Conservation (phyloP, 1,139 yeast species). For the Sugiyamaella castrensis region DNA sequence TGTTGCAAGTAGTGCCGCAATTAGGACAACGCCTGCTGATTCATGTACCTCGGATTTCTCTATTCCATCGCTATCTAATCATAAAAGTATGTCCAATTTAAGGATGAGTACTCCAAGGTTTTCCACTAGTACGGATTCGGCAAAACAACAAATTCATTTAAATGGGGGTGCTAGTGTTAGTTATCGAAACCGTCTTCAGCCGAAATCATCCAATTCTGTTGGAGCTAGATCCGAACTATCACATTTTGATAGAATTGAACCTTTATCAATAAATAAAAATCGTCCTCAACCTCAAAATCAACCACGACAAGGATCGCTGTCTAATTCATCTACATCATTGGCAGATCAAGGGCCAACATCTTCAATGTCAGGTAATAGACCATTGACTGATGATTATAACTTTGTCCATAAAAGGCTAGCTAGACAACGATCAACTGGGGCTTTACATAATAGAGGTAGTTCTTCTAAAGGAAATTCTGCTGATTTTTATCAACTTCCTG, state of each 20-base stretch:
- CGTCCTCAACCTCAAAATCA: too few relatives aligned
- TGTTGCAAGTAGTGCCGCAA: too few relatives aligned
- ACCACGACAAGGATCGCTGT: too few relatives aligned
- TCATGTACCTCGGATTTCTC: too few relatives aligned
- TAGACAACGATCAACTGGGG: slow-evolving; percentile 15
- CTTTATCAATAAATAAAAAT: too few relatives aligned
- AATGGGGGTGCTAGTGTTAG: background rate
- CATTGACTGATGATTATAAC: slow-evolving; percentile 14
- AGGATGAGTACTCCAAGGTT: background rate
- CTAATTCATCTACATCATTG: background rate
- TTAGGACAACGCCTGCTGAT: too few relatives aligned
- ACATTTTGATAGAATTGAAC: background rate
- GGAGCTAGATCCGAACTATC: slow-evolving; percentile 1
- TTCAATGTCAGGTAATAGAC: slow-evolving; percentile 10
- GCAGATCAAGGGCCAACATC: background rate
- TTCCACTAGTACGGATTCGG: background rate
- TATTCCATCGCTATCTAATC: too few relatives aligned
- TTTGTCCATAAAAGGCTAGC: slow-evolving; percentile 15
- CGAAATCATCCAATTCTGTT: slow-evolving; percentile 2
- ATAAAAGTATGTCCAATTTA: too few relatives aligned
- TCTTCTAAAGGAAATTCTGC: background rate
- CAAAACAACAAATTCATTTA: too few relatives aligned
- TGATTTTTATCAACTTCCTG: slow-evolving; percentile 1
- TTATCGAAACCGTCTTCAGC: slow-evolving; percentile 2
- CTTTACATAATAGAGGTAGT: background rate